phyloP scores from a whole-genome alignment of 176 grass and related monocot species.

The Juncus inflexus region DNA sequence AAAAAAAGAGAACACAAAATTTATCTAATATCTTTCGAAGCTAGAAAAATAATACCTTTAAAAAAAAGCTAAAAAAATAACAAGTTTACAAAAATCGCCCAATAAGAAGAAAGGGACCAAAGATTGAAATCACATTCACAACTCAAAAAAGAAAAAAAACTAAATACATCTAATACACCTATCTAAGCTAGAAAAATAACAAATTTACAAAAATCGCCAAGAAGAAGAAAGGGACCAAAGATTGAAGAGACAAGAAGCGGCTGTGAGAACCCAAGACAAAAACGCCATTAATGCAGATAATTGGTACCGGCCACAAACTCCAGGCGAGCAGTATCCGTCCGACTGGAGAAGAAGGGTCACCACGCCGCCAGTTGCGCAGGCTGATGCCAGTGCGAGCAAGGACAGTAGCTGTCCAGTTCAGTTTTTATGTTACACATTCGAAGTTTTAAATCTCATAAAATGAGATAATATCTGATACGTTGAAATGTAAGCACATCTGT shows the following conservation, averaged over 20 bases:
- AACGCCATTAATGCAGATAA: conserved; percentile 76
- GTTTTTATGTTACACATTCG: too few relatives aligned
- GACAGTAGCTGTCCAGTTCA: conserved; percentile 51
- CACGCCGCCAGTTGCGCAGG: conserved; percentile 62
- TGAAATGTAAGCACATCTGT: too few relatives aligned
- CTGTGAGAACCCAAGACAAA: conserved; percentile 73
- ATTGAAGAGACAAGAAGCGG: conserved; percentile 71
- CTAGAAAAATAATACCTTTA: too few relatives aligned
- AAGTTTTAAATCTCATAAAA: too few relatives aligned
- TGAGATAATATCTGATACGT: too few relatives aligned
- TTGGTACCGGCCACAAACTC: conserved; percentile 69
- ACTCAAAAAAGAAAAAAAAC: too few relatives aligned
- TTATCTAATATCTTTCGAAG: too few relatives aligned
- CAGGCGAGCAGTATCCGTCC: conserved; percentile 52
- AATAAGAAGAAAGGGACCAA: conserved; percentile 59
- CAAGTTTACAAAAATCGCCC: conserved; percentile 20
- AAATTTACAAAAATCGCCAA: conserved; percentile 24
- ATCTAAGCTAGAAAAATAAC: too few relatives aligned
- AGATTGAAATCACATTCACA: conserved; percentile 48
- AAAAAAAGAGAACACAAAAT: too few relatives aligned
- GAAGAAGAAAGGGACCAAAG: conserved; percentile 68
- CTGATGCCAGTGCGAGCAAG: conserved; percentile 62
- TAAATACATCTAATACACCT: too few relatives aligned
- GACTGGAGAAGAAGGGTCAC: conserved; percentile 60
- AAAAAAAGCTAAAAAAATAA: not conserved